These are phyloP conservation scores for Leccinum fallax DNA, from an alignment of 1,284 basidiomycete species.

Conservation along the genomic window DNA sequence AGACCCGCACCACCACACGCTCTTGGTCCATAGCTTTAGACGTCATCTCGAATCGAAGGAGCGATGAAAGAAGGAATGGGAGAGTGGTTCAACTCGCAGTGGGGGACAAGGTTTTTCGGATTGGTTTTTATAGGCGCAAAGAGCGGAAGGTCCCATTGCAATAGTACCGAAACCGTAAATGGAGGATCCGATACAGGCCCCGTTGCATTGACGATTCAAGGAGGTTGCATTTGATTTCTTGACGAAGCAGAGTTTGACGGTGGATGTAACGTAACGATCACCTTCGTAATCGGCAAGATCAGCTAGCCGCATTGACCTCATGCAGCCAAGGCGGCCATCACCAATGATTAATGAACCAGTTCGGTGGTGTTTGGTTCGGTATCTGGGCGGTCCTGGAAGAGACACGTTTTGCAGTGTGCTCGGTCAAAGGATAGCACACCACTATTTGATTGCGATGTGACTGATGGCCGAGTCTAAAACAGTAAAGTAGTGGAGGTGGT, in stretches of 20 bases:
- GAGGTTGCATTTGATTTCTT: constrained; percentile 9
- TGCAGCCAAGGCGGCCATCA: background rate
- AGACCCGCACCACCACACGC: constrained; percentile 10
- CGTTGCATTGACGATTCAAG: constrained; percentile 5
- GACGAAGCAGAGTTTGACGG: constrained; percentile 1
- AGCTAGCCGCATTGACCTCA: constrained; percentile 7
- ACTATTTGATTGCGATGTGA: background rate
- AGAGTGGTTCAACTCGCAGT: background rate
- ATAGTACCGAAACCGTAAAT: constrained; percentile 7
- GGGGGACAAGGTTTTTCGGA: background rate
- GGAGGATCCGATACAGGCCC: background rate
- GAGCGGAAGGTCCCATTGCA: background rate
- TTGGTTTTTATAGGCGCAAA: constrained; percentile 28
- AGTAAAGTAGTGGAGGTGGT: background rate
- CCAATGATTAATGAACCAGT: constrained; percentile 9
- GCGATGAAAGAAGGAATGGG: constrained; percentile 2
- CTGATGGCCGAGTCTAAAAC: background rate
- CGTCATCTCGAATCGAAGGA: constrained; percentile 20
- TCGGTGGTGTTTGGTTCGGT: constrained; percentile 1
- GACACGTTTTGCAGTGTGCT: background rate
- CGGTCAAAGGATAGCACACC: background rate
- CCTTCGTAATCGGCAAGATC: constrained; percentile 20
- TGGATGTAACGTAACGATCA: constrained; percentile 3
- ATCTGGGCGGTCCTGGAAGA: background rate
- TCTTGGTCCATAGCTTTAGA: constrained; percentile 20